A percentile compares a stretch with the other conserved stretches of the same genome.
Evolutionary conservation across 2,329 filamentous ascomycete genomes (phyloP).

Genomic region (Cordyceps cateniannulata): DNA sequence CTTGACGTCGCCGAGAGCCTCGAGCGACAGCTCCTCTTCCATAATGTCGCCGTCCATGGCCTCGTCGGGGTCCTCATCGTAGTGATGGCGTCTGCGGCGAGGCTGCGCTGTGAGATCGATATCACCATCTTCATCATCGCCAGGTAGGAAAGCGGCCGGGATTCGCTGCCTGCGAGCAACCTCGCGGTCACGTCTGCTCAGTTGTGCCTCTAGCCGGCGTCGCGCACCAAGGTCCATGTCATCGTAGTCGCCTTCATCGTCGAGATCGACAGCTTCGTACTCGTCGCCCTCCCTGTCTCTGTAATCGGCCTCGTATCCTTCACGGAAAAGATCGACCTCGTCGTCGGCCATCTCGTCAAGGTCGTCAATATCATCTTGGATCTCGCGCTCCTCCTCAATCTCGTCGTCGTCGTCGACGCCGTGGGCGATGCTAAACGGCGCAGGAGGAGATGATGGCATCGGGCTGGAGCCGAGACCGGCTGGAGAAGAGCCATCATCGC

Average conservation of each 20-base stretch:
- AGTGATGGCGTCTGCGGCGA: conserved; percentile 76
- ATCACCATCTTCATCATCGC: conserved; percentile 79
- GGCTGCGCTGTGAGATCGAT: conserved; percentile 82
- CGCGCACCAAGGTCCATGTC: conserved; percentile 60
- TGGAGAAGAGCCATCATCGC: conserved; percentile 46
- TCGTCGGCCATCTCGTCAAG: conserved; percentile 78
- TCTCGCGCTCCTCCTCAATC: conserved; percentile 63
- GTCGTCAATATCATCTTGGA: conserved; percentile 68
- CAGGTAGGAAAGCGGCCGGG: conserved; percentile 67
- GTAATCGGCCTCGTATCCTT: conserved; percentile 68
- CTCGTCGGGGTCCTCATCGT: conserved; percentile 91
- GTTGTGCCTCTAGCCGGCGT: conserved; percentile 63
- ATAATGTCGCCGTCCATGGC: conserved; percentile 90
- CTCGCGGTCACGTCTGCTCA: conserved; percentile 69
- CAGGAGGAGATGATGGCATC: conserved; percentile 60
- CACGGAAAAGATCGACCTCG: conserved; percentile 70
- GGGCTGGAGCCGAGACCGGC: conserved; percentile 50
- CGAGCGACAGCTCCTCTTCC: conserved; percentile 89
- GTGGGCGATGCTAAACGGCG: conserved; percentile 54
- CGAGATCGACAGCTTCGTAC: conserved; percentile 67
- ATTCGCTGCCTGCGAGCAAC: conserved; percentile 60
- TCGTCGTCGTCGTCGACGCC: conserved; percentile 66
- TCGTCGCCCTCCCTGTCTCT: conserved; percentile 57
- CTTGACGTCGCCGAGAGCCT: conserved; percentile 88
- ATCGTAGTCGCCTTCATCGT: conserved; percentile 71